Evolutionary conservation across 2,329 filamentous ascomycete genomes (phyloP).

Genomic region (Alternaria infectoria): DNA sequence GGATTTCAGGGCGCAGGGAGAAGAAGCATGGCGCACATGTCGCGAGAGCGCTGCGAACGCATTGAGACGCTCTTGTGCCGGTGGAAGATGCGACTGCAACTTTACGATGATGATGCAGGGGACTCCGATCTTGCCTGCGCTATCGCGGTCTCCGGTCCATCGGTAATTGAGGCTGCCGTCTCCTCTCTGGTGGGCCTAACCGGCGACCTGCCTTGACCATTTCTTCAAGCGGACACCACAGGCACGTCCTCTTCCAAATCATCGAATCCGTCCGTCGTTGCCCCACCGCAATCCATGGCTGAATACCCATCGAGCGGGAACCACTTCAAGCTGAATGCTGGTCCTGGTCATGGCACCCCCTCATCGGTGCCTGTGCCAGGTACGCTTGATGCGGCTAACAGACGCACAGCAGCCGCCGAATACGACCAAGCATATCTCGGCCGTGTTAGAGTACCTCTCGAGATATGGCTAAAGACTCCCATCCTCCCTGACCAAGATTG

Average conservation of each 20-base stretch:
- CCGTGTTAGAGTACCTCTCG: not conserved
- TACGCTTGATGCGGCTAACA: not conserved
- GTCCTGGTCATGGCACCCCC: not conserved
- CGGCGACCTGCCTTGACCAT: not conserved
- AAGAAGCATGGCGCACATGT: constrained; percentile 15
- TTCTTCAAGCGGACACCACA: not conserved
- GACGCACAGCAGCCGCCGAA: not conserved
- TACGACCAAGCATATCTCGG: not conserved
- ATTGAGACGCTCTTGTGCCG: constrained; percentile 7
- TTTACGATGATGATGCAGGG: constrained; percentile 8
- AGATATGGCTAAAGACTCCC: not conserved
- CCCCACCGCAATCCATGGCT: not conserved
- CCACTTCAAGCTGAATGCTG: not conserved
- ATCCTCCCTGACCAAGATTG: not conserved
- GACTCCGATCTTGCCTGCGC: not conserved
- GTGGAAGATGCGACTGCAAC: constrained; percentile 5
- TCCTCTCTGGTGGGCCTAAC: constrained; percentile 10
- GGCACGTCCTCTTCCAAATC: not conserved
- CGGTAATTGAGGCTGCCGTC: constrained; percentile 11
- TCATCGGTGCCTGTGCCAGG: not conserved
- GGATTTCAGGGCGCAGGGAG: constrained; percentile 10
- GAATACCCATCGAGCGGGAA: not conserved
- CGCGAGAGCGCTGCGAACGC: constrained; percentile 2
- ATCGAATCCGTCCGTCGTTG: not conserved
- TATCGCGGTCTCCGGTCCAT: constrained; percentile 1